Conservation (phyloP, 2,329 filamentous ascomycete genomes). For the Fonsecaea monophora region DNA sequence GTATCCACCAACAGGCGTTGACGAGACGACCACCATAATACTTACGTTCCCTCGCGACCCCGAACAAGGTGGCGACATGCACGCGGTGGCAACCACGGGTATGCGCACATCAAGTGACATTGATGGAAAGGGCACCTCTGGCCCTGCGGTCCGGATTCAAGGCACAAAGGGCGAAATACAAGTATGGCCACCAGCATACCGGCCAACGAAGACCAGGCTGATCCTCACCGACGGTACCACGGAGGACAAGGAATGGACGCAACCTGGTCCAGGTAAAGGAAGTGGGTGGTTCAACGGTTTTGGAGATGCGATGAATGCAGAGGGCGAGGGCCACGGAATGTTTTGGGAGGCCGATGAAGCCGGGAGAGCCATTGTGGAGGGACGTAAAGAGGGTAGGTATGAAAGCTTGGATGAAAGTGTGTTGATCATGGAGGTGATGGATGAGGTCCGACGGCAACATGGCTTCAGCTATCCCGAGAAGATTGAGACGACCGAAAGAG, state of each 20-base stretch:
- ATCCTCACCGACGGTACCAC: constrained; percentile 70
- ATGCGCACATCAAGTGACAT: constrained; percentile 39
- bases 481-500: constrained; percentile 64
- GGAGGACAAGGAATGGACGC: constrained; percentile 30
- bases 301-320: constrained; percentile 71
- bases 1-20: constrained; percentile 41
- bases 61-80: constrained; percentile 74
- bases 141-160: constrained; percentile 41
- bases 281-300: constrained; percentile 67
- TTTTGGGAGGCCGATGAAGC: constrained; percentile 36
- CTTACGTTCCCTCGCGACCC: constrained; percentile 37
- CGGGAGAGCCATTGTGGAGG: constrained; percentile 55
- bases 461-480: constrained; percentile 68
- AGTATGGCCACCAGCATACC: constrained; percentile 42
- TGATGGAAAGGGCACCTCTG: constrained; percentile 38
- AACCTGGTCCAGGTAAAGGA: constrained; percentile 50
- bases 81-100: constrained; percentile 41
- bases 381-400: constrained; percentile 75
- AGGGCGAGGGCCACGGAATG: constrained; percentile 59
- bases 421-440: constrained; percentile 82
- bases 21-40: constrained; percentile 43
- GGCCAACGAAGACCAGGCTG: constrained; percentile 67
- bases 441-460: constrained; percentile 69
- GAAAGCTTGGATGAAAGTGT: constrained; percentile 83
- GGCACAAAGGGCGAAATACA: constrained; percentile 41